Evolutionary conservation across 768 basidiomycete species (phyloP).

Genomic region (Pleurotus sapidus): DNA sequence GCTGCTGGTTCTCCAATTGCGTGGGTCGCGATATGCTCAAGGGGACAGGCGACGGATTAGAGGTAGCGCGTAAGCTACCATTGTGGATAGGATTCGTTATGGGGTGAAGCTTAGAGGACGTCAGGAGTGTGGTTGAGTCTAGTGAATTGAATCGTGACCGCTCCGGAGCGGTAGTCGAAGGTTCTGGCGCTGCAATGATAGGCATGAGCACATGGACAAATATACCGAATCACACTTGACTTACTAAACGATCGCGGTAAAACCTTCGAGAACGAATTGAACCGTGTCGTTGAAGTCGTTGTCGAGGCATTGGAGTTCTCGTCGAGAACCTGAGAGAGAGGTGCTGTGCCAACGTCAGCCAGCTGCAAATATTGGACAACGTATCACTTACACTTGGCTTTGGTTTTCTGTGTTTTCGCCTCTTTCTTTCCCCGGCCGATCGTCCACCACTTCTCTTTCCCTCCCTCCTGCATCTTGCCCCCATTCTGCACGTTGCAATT

Average conservation of each 20-base stretch:
- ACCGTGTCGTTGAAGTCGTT: constrained; percentile 43
- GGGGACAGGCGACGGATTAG: constrained; percentile 24
- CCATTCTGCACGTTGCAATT: constrained; percentile 19
- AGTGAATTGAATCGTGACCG: constrained; percentile 4
- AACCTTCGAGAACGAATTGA: constrained; percentile 51
- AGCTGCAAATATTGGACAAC: constrained; percentile 8
- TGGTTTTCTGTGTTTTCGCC: constrained; percentile 48
- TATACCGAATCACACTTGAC: constrained; percentile 15
- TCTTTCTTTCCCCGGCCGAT: constrained; percentile 74
- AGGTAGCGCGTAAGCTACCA: constrained; percentile 31
- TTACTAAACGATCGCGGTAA: constrained; percentile 17
- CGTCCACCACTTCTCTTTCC: constrained; percentile 78
- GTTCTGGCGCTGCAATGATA: not conserved
- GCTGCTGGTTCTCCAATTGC: constrained; percentile 12
- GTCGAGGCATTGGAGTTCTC: constrained; percentile 10
- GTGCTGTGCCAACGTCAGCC: constrained; percentile 2
- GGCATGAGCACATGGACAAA: not conserved
- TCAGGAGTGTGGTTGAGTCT: constrained; percentile 3
- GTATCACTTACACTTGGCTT: constrained; percentile 35
- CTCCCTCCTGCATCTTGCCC: constrained; percentile 35
- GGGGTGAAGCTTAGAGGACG: constrained; percentile 2
- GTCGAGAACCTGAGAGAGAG: constrained; percentile 5
- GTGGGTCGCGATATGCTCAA: constrained; percentile 14
- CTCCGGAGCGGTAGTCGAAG: constrained; percentile 2
- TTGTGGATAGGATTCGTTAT: constrained; percentile 23